phyloP scores from a whole-genome alignment of 768 basidiomycete species.

The Pleurotus eryngii region DNA sequence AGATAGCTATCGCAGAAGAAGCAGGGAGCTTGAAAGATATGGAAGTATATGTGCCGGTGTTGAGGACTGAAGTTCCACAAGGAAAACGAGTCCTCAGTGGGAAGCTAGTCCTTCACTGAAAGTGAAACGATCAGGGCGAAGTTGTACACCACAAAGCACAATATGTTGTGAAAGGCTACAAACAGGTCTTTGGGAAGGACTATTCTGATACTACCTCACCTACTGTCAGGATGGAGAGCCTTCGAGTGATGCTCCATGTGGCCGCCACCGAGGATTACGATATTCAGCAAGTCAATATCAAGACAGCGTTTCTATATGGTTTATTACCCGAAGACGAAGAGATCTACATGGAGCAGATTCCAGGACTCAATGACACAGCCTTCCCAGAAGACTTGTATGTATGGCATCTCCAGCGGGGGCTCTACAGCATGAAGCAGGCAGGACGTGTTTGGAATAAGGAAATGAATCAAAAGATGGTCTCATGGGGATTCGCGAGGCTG shows the following conservation, averaged over 20 bases:
- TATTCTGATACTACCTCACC: constrained; percentile 35
- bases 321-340: constrained; percentile 24
- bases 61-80: constrained; percentile 13
- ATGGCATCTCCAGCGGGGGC: background rate
- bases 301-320: constrained; percentile 36
- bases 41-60: constrained; percentile 23
- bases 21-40: constrained; percentile 13
- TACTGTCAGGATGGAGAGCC: constrained; percentile 23
- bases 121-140: constrained; percentile 31
- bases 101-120: constrained; percentile 34
- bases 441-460: constrained; percentile 30
- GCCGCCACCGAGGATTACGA: constrained; percentile 31
- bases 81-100: constrained; percentile 25
- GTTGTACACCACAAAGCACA: constrained; percentile 33
- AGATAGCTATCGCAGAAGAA: constrained; percentile 20
- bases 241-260: constrained; percentile 31
- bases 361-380: constrained; percentile 18
- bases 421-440: constrained; percentile 33
- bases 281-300: constrained; percentile 35
- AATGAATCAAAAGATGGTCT: constrained; percentile 21
- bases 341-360: constrained; percentile 31
- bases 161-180: constrained; percentile 39
- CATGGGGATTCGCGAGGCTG: constrained; percentile 26
- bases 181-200: constrained; percentile 38
- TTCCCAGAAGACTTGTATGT: constrained; percentile 18